phyloP scores from a whole-genome alignment of 2,329 filamentous ascomycete genomes.

The Claviceps sp. region DNA sequence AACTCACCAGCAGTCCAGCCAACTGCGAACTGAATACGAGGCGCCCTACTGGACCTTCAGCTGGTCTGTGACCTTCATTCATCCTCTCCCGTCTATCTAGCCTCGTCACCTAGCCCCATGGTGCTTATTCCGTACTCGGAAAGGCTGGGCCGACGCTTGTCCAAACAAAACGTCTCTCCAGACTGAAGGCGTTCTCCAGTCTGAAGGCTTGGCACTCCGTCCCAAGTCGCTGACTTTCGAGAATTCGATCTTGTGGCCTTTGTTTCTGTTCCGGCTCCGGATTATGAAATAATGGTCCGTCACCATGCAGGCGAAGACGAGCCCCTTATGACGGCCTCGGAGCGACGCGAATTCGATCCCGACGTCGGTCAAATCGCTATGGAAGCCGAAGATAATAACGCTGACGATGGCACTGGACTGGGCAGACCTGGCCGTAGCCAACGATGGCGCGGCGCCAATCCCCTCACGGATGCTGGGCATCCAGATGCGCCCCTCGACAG shows the following conservation, averaged over 20 bases:
- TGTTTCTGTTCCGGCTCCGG: neutral
- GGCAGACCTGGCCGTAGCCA: neutral
- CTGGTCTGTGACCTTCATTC: neutral
- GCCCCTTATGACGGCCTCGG: conserved; percentile 25
- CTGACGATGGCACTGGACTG: neutral
- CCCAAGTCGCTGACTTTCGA: neutral
- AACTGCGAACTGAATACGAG: neutral
- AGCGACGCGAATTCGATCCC: conserved; percentile 17
- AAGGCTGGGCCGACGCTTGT: too few species aligned
- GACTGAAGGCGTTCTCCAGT: too few species aligned
- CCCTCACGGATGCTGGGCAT: conserved; percentile 15
- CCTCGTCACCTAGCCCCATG: neutral
- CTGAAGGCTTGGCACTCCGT: too few species aligned
- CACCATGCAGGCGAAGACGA: conserved; percentile 21
- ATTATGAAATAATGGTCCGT: conserved; percentile 16
- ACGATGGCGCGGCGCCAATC: conserved; percentile 3
- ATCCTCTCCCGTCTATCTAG: neutral
- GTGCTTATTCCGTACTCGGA: too few species aligned
- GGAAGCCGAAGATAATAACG: conserved; percentile 10
- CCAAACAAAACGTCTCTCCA: too few species aligned
- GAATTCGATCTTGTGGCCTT: neutral
- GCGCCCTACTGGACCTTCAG: neutral
- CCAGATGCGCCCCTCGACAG: conserved; percentile 29
- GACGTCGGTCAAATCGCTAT: conserved; percentile 8
- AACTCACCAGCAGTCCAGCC: neutral